Conservation (phyloP, 2,329 filamentous ascomycete species). For the Phyllosticta citriasiana region DNA sequence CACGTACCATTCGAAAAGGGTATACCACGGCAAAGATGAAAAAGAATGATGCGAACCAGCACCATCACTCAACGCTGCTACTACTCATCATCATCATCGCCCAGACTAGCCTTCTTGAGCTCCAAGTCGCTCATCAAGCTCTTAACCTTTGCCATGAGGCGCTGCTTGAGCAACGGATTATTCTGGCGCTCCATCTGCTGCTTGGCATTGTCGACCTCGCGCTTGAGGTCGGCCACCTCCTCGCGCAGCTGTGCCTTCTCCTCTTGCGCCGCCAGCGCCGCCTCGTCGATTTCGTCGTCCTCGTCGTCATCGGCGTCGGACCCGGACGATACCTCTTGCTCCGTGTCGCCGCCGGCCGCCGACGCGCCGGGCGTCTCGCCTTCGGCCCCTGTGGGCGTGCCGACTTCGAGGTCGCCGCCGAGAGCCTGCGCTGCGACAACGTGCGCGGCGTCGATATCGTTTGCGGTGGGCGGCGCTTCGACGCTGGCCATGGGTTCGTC, state of each 20-base stretch:
- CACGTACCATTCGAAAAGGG: neutral
- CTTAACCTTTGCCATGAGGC: conserved; percentile 39
- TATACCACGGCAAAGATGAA: neutral
- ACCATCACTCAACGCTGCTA: neutral
- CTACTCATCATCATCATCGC: conserved; percentile 11
- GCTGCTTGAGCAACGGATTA: conserved; percentile 41
- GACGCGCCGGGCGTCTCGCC: conserved; percentile 19
- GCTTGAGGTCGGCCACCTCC: conserved; percentile 46
- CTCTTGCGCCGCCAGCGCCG: conserved; percentile 38
- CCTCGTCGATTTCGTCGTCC: conserved; percentile 38
- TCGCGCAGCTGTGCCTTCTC: conserved; percentile 39
- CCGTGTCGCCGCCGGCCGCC: conserved; percentile 13
- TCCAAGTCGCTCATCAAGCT: conserved; percentile 44
- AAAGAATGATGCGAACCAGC: neutral
- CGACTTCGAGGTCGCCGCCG: conserved; percentile 13
- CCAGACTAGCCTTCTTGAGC: conserved; percentile 37
- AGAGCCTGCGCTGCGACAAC: conserved; percentile 30
- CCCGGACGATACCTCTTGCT: conserved; percentile 22
- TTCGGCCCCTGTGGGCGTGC: conserved; percentile 17
- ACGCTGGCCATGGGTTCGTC: conserved; percentile 15
- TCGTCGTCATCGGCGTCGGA: conserved; percentile 39
- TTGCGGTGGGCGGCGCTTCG: conserved; percentile 16
- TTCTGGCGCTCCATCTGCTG: conserved; percentile 33
- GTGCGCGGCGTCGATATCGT: conserved; percentile 18
- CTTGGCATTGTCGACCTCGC: conserved; percentile 36